Percentiles rank a stretch among this genome's conserved stretches.
phyloP scores from a whole-genome alignment of 2,329 filamentous ascomycete genomes.

The Tolypocladium cylindrosporum region DNA sequence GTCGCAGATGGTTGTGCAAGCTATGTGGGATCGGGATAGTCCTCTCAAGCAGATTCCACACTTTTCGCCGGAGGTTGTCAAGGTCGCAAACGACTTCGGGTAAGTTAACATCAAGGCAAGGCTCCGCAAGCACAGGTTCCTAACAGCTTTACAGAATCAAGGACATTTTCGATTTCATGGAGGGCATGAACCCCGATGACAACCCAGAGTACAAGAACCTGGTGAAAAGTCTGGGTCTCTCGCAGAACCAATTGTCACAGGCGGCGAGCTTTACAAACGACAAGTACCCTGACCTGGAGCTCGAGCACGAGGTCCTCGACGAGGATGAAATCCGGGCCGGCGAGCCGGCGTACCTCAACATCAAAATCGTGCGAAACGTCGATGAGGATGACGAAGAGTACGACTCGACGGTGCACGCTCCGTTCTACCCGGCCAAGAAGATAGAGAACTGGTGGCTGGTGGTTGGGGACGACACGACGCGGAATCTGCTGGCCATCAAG shows the following conservation, averaged over 20 bases:
- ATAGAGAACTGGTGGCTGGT: slow-evolving; percentile 99
- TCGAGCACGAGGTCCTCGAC: slow-evolving; percentile 81
- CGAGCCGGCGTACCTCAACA: slow-evolving; percentile 69
- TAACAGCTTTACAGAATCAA: slow-evolving; percentile 54
- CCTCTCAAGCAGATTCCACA: slow-evolving; percentile 97
- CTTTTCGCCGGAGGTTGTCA: slow-evolving; percentile 74
- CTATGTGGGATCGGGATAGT: slow-evolving; percentile 97
- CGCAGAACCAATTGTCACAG: slow-evolving; percentile 72
- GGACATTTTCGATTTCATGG: slow-evolving; percentile 97
- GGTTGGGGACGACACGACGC: slow-evolving; percentile 83
- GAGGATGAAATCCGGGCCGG: slow-evolving; percentile 71
- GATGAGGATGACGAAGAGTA: slow-evolving; percentile 59
- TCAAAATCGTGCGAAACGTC: slow-evolving; percentile 76
- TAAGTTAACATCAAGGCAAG: slow-evolving; percentile 29
- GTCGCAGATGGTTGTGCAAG: slow-evolving; percentile 97
- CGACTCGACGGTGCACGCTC: slow-evolving; percentile 81
- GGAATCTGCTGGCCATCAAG: slow-evolving; percentile 86
- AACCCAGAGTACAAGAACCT: slow-evolving; percentile 73
- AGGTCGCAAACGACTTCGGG: slow-evolving; percentile 70
- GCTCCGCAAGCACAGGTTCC: slow-evolving; percentile 6
- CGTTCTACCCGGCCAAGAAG: slow-evolving; percentile 87
- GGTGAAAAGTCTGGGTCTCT: slow-evolving; percentile 67
- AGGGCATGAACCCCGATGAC: slow-evolving; percentile 93
- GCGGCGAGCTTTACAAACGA: slow-evolving; percentile 94
- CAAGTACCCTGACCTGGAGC: slow-evolving; percentile 89